Conservation (phyloP, 768 basidiomycete species). For the Auricularia auricula-judae region DNA sequence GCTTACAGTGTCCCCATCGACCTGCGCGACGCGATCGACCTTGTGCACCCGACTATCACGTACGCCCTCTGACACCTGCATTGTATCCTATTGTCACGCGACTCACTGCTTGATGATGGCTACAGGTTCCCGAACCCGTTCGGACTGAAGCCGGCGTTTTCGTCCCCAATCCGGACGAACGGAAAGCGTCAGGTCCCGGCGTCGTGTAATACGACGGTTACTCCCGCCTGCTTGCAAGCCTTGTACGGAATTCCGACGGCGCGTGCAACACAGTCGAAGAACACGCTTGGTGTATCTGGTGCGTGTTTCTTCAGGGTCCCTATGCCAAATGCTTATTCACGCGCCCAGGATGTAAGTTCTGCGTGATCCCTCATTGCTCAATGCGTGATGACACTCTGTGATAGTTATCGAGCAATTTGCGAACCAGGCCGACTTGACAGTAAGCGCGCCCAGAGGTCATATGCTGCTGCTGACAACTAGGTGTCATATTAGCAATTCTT, state of each 20-base stretch:
- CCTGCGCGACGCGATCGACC: background rate
- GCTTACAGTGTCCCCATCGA: background rate
- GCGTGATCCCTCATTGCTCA: slow-evolving; percentile 17
- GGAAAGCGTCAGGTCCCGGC: slow-evolving; percentile 10
- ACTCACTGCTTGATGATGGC: background rate
- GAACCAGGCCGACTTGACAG: slow-evolving; percentile 11
- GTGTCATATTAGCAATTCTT: slow-evolving; percentile 3
- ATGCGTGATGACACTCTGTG: slow-evolving; percentile 13
- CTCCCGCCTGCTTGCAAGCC: slow-evolving; percentile 28
- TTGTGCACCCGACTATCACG: slow-evolving; percentile 1
- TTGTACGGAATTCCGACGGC: slow-evolving; percentile 25
- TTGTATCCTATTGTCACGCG: background rate
- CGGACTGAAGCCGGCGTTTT: background rate
- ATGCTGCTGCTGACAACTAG: background rate
- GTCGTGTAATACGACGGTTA: slow-evolving; percentile 16
- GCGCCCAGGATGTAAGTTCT: slow-evolving; percentile 15
- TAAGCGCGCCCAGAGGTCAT: background rate
- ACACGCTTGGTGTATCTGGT: slow-evolving; percentile 13
- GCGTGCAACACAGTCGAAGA: slow-evolving; percentile 14
- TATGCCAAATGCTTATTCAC: background rate
- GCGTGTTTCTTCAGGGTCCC: background rate
- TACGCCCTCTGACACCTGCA: background rate
- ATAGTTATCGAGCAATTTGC: slow-evolving; percentile 14
- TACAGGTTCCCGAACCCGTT: background rate
- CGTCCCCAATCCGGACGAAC: background rate